Conservation (phyloP, 805 yeast genomes). For the Metschnikowia shivogae region DNA sequence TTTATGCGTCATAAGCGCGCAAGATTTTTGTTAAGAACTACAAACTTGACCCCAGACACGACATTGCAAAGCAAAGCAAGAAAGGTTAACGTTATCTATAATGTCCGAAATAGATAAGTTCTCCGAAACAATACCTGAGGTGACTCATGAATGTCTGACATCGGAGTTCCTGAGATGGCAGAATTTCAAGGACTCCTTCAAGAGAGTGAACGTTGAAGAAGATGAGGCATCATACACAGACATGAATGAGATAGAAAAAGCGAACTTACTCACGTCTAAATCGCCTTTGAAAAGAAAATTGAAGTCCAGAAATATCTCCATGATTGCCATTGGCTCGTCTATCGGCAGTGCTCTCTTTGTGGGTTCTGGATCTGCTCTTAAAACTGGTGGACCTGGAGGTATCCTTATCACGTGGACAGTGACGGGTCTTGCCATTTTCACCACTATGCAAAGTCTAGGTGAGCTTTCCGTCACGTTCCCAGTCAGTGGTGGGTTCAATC, state of each 20-base stretch:
- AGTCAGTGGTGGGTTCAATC: conserved; percentile 55
- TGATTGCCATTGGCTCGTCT: conserved; percentile 82
- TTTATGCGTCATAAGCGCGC: neutral
- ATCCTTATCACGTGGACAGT: conserved; percentile 60
- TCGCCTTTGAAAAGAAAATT: conserved; percentile 45
- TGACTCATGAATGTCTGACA: conserved; percentile 7
- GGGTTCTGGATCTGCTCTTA: conserved; percentile 70
- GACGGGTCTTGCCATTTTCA: conserved; percentile 64
- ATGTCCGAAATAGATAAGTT: conserved; percentile 1
- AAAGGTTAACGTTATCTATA: neutral
- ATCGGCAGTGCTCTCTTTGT: conserved; percentile 76
- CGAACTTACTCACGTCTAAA: conserved; percentile 37
- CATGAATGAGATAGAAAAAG: conserved; percentile 36
- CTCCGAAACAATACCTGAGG: conserved; percentile 1
- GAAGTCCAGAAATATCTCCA: conserved; percentile 53
- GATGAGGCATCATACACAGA: conserved; percentile 21
- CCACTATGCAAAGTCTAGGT: conserved; percentile 22
- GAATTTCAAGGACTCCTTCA: conserved; percentile 48
- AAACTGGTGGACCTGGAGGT: conserved; percentile 64
- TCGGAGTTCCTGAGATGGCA: conserved; percentile 33
- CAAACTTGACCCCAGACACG: too few species aligned
- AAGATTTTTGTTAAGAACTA: neutral
- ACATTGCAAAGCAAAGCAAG: neutral
- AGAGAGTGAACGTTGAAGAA: conserved; percentile 26
- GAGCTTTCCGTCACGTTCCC: conserved; percentile 18